phyloP scores from a whole-genome alignment of 768 basidiomycete genomes.

The Trametes maxima region DNA sequence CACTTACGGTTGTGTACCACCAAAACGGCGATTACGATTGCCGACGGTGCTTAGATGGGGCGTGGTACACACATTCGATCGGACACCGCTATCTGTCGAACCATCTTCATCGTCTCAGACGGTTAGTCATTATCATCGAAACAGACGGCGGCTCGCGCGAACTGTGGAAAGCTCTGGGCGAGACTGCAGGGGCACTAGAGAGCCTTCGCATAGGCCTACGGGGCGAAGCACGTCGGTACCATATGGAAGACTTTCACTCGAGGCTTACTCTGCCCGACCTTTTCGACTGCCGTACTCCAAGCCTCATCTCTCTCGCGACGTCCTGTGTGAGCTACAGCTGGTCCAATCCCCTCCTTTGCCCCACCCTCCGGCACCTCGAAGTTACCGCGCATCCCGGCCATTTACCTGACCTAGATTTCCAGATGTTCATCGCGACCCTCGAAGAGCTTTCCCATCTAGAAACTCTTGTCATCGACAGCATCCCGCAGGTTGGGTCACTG shows the following conservation, averaged over 20 bases:
- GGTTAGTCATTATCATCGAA: slow-evolving; percentile 2
- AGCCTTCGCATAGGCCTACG: slow-evolving; percentile 2
- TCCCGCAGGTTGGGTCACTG: background rate
- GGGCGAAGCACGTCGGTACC: background rate
- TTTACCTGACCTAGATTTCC: background rate
- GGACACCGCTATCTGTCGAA: background rate
- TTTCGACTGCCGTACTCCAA: background rate
- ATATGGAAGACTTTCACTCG: background rate
- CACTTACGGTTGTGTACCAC: slow-evolving; percentile 4
- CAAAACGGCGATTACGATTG: background rate
- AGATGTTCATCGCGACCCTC: background rate
- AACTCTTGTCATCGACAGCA: background rate
- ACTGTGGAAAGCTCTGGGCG: background rate
- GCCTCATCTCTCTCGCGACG: background rate
- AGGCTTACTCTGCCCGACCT: slow-evolving; percentile 2
- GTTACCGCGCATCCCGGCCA: background rate
- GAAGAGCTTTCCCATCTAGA: background rate
- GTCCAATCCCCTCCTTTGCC: background rate
- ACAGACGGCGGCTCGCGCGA: background rate
- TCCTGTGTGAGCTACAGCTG: slow-evolving; percentile 6
- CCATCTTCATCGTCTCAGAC: background rate
- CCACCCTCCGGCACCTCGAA: slow-evolving; percentile 1
- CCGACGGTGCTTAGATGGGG: background rate
- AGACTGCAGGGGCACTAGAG: background rate
- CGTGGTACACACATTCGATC: background rate